Conservation (phyloP, 2,329 filamentous ascomycete genomes). For the Talaromyces albobiverticillius region DNA sequence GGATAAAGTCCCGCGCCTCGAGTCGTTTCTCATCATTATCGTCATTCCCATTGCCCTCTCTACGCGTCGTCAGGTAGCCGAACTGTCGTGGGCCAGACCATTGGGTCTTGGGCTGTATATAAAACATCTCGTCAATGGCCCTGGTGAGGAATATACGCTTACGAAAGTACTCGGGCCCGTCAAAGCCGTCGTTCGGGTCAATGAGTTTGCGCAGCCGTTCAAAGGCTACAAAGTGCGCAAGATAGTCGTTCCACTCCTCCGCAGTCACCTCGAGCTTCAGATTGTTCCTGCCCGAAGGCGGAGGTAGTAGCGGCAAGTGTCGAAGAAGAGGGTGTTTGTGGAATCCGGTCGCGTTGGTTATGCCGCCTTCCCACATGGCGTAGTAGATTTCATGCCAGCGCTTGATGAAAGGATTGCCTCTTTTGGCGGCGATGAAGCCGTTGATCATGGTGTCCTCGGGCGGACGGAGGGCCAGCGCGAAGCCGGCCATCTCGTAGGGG, state of each 20-base stretch:
- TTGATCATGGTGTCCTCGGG: slow-evolving; percentile 7
- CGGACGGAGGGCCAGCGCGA: neutral
- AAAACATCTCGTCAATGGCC: neutral
- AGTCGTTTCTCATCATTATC: no score
- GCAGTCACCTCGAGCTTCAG: neutral
- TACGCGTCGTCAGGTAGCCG: no score
- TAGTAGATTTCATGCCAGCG: slow-evolving; percentile 13
- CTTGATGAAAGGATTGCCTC: slow-evolving; percentile 9
- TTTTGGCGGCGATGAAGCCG: slow-evolving; percentile 9
- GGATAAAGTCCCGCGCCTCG: no score
- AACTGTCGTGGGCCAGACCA: neutral
- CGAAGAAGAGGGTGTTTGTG: neutral
- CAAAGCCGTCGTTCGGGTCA: neutral
- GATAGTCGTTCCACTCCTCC: neutral
- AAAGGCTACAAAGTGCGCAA: neutral
- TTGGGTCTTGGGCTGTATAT: neutral
- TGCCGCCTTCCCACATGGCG: slow-evolving; percentile 1
- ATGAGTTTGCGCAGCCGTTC: neutral
- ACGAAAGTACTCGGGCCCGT: neutral
- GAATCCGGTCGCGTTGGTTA: neutral
- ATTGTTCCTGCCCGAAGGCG: neutral
- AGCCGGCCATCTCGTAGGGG: slow-evolving; percentile 29
- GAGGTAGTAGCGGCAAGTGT: neutral
- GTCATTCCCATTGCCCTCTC: no score
- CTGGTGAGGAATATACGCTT: neutral